phyloP scores from a whole-genome alignment of 1,284 basidiomycete species.

The Moesziomyces globuligerus region DNA sequence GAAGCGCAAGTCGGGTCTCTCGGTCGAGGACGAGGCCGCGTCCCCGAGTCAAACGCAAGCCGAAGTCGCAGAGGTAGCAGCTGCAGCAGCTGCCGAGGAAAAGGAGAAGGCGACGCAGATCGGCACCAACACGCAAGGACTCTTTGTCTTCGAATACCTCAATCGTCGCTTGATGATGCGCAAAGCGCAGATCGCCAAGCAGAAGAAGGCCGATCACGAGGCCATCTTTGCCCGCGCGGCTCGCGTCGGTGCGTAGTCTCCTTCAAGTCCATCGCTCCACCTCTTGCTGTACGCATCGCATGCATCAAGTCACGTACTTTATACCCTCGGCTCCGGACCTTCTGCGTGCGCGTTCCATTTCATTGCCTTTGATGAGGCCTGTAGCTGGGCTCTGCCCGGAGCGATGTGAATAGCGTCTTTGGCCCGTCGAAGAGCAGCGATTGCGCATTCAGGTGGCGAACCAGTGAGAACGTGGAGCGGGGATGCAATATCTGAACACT shows the following conservation, averaged over 20 bases:
- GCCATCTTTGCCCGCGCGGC: conserved; percentile 58
- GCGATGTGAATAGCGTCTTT: too few species aligned
- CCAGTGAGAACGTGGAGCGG: too few species aligned
- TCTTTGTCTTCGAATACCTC: conserved; percentile 61
- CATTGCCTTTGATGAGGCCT: too few species aligned
- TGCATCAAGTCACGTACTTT: conserved; percentile 9
- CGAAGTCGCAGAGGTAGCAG: neutral
- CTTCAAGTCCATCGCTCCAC: too few species aligned
- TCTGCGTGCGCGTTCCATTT: too few species aligned
- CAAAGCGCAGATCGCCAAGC: conserved; percentile 54
- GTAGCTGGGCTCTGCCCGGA: too few species aligned
- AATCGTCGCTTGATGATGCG: conserved; percentile 56
- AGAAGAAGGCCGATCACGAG: conserved; percentile 52
- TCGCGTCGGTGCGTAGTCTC: conserved; percentile 30
- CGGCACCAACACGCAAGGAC: conserved; percentile 41
- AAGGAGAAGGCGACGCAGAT: conserved; percentile 43
- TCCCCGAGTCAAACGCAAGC: conserved; percentile 4
- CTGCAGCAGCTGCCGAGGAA: conserved; percentile 19
- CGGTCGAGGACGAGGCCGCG: neutral
- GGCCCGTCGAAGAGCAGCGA: too few species aligned
- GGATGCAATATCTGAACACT: too few species aligned
- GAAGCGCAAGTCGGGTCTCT: conserved; percentile 22
- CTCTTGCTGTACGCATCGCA: too few species aligned
- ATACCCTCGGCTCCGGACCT: conserved; percentile 21
- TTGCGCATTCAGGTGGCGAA: too few species aligned